Evolutionary conservation across 495 filamentous ascomycete genomes (phyloP).

Genomic region (Annulohypoxylon stygium): DNA sequence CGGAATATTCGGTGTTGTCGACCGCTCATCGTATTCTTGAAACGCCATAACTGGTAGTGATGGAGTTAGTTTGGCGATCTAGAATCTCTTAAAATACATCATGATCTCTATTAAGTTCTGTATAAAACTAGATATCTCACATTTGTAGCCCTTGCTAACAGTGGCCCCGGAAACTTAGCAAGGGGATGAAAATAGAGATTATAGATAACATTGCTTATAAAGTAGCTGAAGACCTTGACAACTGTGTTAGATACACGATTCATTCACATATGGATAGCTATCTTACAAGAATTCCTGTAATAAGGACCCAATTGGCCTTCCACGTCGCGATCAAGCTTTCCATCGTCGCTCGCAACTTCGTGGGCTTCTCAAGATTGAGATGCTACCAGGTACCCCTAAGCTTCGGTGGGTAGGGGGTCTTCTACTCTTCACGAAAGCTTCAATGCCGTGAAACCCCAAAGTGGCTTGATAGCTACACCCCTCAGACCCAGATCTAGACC

Average conservation of each 20-base stretch:
- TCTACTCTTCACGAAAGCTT: background rate
- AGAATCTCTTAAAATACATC: too few species aligned
- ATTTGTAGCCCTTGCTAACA: constrained; percentile 40
- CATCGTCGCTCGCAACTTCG: constrained; percentile 3
- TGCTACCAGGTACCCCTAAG: background rate
- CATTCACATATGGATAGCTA: constrained; percentile 12
- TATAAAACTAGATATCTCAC: constrained; percentile 35
- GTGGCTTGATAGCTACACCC: background rate
- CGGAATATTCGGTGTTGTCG: constrained; percentile 30
- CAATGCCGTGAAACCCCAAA: background rate
- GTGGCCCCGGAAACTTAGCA: constrained; percentile 59
- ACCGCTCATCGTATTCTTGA: constrained; percentile 32
- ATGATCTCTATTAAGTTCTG: too few species aligned
- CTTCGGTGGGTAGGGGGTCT: background rate
- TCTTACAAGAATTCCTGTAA: constrained; percentile 24
- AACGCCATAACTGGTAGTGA: constrained; percentile 35
- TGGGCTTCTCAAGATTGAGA: background rate
- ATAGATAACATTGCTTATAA: constrained; percentile 46
- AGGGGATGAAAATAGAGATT: constrained; percentile 63
- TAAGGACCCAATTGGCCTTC: constrained; percentile 20
- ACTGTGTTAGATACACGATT: background rate
- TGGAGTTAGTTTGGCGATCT: background rate
- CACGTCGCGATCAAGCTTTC: constrained; percentile 12
- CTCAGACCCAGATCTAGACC: background rate
- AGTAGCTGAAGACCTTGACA: constrained; percentile 12